phyloP scores from a whole-genome alignment of 1,139 yeast genomes.

The Geotrichum macrosporum region DNA sequence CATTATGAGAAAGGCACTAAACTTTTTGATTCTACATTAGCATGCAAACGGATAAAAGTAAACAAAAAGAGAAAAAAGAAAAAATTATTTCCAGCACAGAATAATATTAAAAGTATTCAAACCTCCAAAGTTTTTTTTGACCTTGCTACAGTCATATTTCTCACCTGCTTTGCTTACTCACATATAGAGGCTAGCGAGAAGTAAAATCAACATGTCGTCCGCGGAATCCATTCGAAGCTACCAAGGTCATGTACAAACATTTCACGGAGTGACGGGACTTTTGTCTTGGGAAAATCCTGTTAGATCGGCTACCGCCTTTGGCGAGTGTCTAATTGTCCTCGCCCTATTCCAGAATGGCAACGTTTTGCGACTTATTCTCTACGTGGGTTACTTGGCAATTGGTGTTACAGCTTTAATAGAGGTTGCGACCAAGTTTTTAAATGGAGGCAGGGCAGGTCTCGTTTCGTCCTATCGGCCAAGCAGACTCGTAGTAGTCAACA shows the following conservation, averaged over 20 bases:
- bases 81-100: too few relatives aligned
- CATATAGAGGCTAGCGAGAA: too few relatives aligned
- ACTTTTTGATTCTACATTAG: too few relatives aligned
- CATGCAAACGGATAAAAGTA: too few relatives aligned
- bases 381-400: conserved; percentile 39
- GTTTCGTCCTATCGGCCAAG: conserved; percentile 37
- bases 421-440: conserved; percentile 35
- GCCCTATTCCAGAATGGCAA: conserved; percentile 65
- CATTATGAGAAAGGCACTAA: too few relatives aligned
- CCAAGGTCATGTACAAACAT: conserved; percentile 17
- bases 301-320: conserved; percentile 73
- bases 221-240: conserved; percentile 20
- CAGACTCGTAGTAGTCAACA: conserved; percentile 34
- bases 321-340: conserved; percentile 55
- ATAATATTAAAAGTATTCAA: too few relatives aligned
- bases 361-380: conserved; percentile 64
- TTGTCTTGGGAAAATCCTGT: conserved; percentile 83
- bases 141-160: too few relatives aligned
- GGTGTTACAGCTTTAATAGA: conserved; percentile 36
- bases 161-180: too few relatives aligned
- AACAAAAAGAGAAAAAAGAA: too few relatives aligned
- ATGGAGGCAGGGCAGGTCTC: conserved; percentile 35
- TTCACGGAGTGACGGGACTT: conserved; percentile 31
- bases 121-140: too few relatives aligned
- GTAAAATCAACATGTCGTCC: conserved; percentile 18